Conservation (phyloP, 2,329 filamentous ascomycete genomes). For the Ceratocystis lukuohia region DNA sequence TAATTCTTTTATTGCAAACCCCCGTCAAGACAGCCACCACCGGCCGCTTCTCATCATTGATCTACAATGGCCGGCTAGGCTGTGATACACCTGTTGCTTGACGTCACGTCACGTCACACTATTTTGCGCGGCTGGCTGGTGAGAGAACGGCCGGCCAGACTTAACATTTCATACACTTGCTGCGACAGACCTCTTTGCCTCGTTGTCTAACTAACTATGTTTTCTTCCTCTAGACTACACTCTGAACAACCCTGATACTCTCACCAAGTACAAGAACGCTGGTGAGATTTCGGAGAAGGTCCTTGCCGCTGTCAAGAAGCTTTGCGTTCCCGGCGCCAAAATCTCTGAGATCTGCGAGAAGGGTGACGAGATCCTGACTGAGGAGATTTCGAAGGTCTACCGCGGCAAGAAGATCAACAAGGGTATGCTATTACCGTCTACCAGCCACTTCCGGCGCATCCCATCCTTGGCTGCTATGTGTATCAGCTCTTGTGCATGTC, state of each 20-base stretch:
- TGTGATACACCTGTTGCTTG: background rate
- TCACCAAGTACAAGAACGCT: constrained; percentile 98
- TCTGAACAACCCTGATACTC: constrained; percentile 80
- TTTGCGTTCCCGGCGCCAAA: constrained; percentile 74
- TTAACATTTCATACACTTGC: too few relatives aligned
- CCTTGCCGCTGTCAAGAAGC: constrained; percentile 64
- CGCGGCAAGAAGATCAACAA: constrained; percentile 95
- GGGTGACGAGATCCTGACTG: constrained; percentile 87
- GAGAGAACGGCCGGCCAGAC: too few relatives aligned
- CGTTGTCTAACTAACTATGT: background rate
- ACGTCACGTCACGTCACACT: background rate
- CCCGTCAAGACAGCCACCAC: constrained; percentile 12
- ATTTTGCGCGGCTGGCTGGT: background rate
- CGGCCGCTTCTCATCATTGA: background rate
- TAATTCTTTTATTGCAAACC: constrained; percentile 4
- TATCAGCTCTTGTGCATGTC: background rate
- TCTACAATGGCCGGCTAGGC: background rate
- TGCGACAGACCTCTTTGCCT: background rate
- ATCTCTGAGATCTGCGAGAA: constrained; percentile 89
- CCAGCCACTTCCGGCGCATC: background rate
- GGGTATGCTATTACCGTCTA: constrained; percentile 41
- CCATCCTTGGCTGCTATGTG: background rate
- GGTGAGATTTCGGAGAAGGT: constrained; percentile 93
- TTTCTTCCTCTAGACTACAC: constrained; percentile 55
- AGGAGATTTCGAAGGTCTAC: constrained; percentile 91